Percentiles rank a stretch among this genome's conserved stretches.
Conservation (phyloP, 2,329 filamentous ascomycete genomes). For the Paraphoma sp. region DNA sequence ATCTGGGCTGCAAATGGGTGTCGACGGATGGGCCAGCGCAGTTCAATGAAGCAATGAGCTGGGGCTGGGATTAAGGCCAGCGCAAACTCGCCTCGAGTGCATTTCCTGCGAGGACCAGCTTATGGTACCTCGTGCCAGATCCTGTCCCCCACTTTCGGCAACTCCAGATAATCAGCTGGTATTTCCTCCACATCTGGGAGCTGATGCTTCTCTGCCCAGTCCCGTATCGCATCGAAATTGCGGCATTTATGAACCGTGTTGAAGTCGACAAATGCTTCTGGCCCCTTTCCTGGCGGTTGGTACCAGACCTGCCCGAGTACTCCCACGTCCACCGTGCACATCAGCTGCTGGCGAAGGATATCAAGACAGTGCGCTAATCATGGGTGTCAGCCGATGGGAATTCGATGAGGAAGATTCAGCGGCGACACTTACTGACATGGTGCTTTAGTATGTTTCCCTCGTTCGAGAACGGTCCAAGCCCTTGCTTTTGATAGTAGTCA, state of each 20-base stretch:
- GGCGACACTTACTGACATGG: constrained; percentile 61
- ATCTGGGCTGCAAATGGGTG: constrained; percentile 15
- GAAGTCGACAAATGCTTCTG: constrained; percentile 66
- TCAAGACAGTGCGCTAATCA: constrained; percentile 63
- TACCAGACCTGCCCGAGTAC: constrained; percentile 69
- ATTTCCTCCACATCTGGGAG: constrained; percentile 41
- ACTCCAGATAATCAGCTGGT: constrained; percentile 51
- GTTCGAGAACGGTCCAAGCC: constrained; percentile 63
- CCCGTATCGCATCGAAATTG: constrained; percentile 61
- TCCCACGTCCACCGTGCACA: constrained; percentile 67
- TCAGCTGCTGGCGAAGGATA: constrained; percentile 66
- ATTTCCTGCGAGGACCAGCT: background rate
- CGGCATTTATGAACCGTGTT: constrained; percentile 66
- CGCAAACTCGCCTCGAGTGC: background rate
- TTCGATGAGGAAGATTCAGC: background rate
- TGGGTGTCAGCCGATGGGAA: background rate
- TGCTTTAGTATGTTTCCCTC: constrained; percentile 60
- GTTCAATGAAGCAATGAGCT: constrained; percentile 3
- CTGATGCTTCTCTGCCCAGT: constrained; percentile 64
- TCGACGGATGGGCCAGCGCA: constrained; percentile 10
- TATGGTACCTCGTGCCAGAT: constrained; percentile 34
- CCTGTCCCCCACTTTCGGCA: constrained; percentile 43
- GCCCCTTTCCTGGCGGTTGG: constrained; percentile 54
- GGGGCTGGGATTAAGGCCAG: background rate
- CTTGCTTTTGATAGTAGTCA: constrained; percentile 61